Conservation (phyloP, 1,139 yeast species). For the Saccharomyces hybrid region DNA sequence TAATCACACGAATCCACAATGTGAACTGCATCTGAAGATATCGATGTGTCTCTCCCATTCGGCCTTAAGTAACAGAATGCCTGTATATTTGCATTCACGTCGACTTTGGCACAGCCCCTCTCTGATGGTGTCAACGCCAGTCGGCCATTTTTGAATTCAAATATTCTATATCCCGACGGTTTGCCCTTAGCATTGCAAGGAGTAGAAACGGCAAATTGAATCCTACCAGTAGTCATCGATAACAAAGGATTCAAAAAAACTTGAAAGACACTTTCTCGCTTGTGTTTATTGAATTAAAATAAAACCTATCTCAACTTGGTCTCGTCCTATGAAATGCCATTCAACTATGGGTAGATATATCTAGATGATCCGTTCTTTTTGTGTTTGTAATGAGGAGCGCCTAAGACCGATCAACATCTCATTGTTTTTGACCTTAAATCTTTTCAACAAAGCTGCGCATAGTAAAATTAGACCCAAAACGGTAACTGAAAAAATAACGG, state of each 20-base stretch:
- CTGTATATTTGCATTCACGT: conserved; percentile 18
- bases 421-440: background rate
- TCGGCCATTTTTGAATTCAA: conserved; percentile 14
- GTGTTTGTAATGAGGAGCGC: background rate
- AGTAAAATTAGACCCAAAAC: background rate
- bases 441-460: background rate
- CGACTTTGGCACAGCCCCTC: conserved; percentile 9
- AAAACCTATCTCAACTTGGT: background rate
- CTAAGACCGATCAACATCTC: background rate
- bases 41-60: conserved; percentile 6
- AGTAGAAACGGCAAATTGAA: conserved; percentile 22
- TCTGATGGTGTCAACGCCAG: conserved; percentile 8
- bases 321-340: background rate
- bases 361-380: background rate
- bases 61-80: conserved; percentile 25
- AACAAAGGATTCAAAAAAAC: background rate
- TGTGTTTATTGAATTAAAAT: conserved; percentile 1
- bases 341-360: background rate
- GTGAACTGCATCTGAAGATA: background rate
- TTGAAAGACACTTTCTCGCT: background rate
- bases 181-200: conserved; percentile 18
- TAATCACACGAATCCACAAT: conserved; percentile 22
- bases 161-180: conserved; percentile 20
- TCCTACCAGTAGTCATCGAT: conserved; percentile 5
- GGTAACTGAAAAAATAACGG: background rate